Evolutionary conservation across 2,329 filamentous ascomycete species (phyloP).

Genomic region (Scorias spongiosa): DNA sequence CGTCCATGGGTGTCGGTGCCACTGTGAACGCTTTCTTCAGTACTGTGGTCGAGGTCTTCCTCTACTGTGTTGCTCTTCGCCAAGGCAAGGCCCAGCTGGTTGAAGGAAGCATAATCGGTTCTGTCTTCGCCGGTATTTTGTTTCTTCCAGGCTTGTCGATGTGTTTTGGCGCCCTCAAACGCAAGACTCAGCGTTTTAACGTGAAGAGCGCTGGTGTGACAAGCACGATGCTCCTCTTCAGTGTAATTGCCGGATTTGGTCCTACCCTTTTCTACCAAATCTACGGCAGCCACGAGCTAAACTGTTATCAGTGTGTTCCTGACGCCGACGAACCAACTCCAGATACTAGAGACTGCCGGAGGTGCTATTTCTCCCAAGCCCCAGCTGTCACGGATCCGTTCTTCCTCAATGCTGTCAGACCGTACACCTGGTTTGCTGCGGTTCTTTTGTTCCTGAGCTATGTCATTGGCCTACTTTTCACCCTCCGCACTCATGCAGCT

Average conservation of each 20-base stretch:
- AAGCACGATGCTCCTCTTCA: slow-evolving; percentile 94
- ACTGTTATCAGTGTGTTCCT: slow-evolving; percentile 52
- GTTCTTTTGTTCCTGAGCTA: slow-evolving; percentile 81
- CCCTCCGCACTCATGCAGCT: slow-evolving; percentile 83
- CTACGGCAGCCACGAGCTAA: slow-evolving; percentile 91
- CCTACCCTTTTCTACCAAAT: slow-evolving; percentile 98
- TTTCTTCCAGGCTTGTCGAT: slow-evolving; percentile 92
- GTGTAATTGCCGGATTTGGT: slow-evolving; percentile 85
- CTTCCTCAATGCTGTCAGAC: slow-evolving; percentile 77
- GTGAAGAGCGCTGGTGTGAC: slow-evolving; percentile 91
- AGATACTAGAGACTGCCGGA: slow-evolving; percentile 56
- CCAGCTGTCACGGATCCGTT: slow-evolving; percentile 77
- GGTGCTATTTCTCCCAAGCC: slow-evolving; percentile 85
- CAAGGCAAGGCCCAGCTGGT: slow-evolving; percentile 88
- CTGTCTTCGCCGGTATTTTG: slow-evolving; percentile 90
- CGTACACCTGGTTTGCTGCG: slow-evolving; percentile 84
- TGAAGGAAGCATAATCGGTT: slow-evolving; percentile 92
- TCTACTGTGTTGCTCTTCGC: slow-evolving; percentile 86
- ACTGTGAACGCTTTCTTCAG: slow-evolving; percentile 98
- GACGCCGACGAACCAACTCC: slow-evolving; percentile 38
- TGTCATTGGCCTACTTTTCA: slow-evolving; percentile 87
- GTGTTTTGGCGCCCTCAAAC: slow-evolving; percentile 95
- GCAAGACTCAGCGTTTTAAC: slow-evolving; percentile 97
- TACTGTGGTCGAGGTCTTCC: slow-evolving; percentile 90
- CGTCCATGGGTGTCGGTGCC: slow-evolving; percentile 92